Evolutionary conservation across 2,329 filamentous ascomycete species (phyloP).

Genomic region (Penicillium frequentans): DNA sequence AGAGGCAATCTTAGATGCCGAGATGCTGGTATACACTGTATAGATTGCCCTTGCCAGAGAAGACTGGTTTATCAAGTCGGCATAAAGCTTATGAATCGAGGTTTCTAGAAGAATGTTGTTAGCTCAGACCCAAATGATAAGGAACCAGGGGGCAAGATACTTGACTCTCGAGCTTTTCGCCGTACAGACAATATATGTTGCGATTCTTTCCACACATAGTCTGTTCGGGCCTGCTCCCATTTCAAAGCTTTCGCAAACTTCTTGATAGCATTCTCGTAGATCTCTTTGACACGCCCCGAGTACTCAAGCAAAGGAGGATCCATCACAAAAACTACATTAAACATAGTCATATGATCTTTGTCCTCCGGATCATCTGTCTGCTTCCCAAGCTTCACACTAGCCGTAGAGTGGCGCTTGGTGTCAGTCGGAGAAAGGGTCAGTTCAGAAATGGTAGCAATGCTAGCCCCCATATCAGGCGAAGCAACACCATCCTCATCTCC

Average conservation of each 20-base stretch:
- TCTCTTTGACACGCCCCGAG: constrained; percentile 69
- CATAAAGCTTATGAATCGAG: constrained; percentile 40
- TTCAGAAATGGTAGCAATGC: constrained; percentile 31
- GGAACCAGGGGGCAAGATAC: constrained; percentile 21
- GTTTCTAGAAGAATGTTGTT: constrained; percentile 29
- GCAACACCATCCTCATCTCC: constrained; percentile 28
- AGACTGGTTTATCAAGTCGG: constrained; percentile 58
- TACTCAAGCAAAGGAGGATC: constrained; percentile 77
- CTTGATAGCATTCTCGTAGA: constrained; percentile 87
- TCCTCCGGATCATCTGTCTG: constrained; percentile 32
- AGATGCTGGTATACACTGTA: constrained; percentile 78
- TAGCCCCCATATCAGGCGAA: constrained; percentile 29
- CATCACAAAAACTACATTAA: constrained; percentile 92
- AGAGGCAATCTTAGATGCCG: constrained; percentile 81
- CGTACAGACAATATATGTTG: constrained; percentile 79
- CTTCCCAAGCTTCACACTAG: constrained; percentile 23
- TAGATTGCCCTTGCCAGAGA: constrained; percentile 80
- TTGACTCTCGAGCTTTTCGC: constrained; percentile 71
- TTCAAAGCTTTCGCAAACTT: constrained; percentile 91
- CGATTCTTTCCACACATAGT: constrained; percentile 90
- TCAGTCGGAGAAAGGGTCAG: constrained; percentile 23
- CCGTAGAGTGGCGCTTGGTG: constrained; percentile 22
- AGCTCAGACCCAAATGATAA: neutral
- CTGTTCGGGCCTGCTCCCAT: constrained; percentile 83
- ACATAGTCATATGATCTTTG: constrained; percentile 82